Percentiles rank a stretch among this genome's conserved stretches.
These are phyloP conservation scores for Spatholobus suberectus DNA, from an alignment of 306 rosid species.

Conservation along the genomic window DNA sequence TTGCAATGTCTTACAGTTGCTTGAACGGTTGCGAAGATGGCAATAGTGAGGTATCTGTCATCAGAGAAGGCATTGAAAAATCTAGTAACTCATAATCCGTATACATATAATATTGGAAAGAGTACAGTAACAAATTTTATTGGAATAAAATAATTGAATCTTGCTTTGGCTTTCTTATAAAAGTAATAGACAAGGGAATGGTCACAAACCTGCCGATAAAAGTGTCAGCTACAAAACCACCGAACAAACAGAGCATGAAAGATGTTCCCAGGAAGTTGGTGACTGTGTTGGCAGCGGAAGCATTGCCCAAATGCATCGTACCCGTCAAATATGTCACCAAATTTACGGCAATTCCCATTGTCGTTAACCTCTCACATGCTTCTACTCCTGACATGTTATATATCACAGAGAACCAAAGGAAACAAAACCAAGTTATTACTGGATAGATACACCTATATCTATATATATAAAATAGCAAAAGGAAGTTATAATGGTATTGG, in stretches of 20 bases:
- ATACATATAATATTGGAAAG: not conserved
- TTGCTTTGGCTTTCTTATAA: not conserved
- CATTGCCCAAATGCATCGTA: constrained; percentile 92
- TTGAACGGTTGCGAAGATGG: constrained; percentile 85
- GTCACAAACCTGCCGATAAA: constrained; percentile 76
- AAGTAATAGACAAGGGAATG: not conserved
- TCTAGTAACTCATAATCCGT: not conserved
- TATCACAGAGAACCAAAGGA: not conserved
- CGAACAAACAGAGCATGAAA: constrained; percentile 91
- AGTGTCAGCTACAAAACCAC: constrained; percentile 95
- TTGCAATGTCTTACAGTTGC: constrained; percentile 66
- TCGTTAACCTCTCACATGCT: constrained; percentile 80
- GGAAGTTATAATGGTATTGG: too few species aligned
- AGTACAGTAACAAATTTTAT: not conserved
- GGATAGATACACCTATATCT: too few species aligned
- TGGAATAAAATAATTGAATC: not conserved
- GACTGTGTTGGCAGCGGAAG: constrained; percentile 82
- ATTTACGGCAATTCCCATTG: constrained; percentile 84
- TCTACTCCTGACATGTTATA: constrained; percentile 78
- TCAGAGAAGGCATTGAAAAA: not conserved
- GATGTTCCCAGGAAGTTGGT: constrained; percentile 93
- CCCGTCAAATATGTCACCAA: constrained; percentile 82
- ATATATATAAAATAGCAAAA: too few species aligned
- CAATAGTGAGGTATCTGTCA: constrained; percentile 78
- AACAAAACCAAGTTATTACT: too few species aligned